A percentile compares a stretch with the other conserved stretches of the same genome.
Evolutionary conservation across 208 protist species (phyloP).

Genomic region (Leishmania tarentolae): DNA sequence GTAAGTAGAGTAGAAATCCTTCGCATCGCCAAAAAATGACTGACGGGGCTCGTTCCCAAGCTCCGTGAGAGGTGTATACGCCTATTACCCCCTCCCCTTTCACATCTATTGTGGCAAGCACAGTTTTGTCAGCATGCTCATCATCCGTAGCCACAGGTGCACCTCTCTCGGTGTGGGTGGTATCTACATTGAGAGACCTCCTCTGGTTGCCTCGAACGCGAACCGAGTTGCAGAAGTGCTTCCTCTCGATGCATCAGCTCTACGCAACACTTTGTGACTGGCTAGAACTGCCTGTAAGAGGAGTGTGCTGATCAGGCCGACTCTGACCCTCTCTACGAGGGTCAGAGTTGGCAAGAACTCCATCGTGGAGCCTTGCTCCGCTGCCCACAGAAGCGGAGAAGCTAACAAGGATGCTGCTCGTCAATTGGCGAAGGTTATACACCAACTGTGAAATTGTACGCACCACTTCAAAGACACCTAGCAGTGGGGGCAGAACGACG

Average conservation of each 20-base stretch:
- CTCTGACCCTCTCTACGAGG: conserved; percentile 44
- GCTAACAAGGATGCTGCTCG: no score
- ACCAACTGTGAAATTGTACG: no score
- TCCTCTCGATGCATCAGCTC: conserved; percentile 46
- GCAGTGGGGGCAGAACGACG: no score
- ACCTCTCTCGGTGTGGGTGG: conserved; percentile 65
- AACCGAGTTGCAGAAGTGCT: conserved; percentile 78
- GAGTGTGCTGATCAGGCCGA: conserved; percentile 68
- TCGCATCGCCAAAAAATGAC: conserved; percentile 1
- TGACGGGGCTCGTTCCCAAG: conserved; percentile 35
- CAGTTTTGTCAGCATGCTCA: conserved; percentile 58
- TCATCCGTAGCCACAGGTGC: conserved; percentile 73
- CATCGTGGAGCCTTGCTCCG: no score
- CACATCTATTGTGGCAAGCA: conserved; percentile 81
- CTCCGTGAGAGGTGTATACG: conserved; percentile 17
- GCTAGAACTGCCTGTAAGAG: conserved; percentile 53
- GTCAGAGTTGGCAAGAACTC: no score
- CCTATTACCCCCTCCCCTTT: conserved; percentile 71
- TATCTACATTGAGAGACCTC: conserved; percentile 63
- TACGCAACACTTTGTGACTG: conserved; percentile 33
- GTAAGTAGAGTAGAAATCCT: conserved; percentile 26
- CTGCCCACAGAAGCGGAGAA: no score
- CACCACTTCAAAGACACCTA: no score
- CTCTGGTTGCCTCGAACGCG: conserved; percentile 66
- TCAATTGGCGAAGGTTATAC: no score